These are phyloP conservation scores for Geosmithia putterillii DNA, from an alignment of 2,329 filamentous ascomycete genomes.

Conservation along the genomic window DNA sequence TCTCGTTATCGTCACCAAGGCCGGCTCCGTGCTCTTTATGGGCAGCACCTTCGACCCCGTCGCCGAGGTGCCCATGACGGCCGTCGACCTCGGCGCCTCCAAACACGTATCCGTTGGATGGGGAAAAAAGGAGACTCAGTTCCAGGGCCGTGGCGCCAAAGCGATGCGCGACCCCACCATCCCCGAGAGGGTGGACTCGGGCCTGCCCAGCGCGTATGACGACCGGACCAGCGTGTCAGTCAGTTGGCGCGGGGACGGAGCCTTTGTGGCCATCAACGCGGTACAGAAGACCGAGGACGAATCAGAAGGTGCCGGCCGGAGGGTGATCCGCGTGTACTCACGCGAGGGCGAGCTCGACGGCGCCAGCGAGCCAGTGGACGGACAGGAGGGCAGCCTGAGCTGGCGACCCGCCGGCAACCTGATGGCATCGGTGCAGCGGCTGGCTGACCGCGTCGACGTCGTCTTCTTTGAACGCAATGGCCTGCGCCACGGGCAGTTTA, in stretches of 20 bases:
- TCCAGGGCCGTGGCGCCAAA: constrained; percentile 79
- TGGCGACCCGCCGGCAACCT: constrained; percentile 89
- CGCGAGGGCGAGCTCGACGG: constrained; percentile 85
- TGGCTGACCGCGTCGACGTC: constrained; percentile 58
- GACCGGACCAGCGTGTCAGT: constrained; percentile 54
- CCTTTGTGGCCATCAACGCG: constrained; percentile 77
- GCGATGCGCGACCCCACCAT: constrained; percentile 88
- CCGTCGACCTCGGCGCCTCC: constrained; percentile 72
- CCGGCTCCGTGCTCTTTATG: constrained; percentile 78
- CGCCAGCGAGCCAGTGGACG: constrained; percentile 88
- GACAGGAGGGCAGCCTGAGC: constrained; percentile 74
- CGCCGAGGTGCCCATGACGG: constrained; percentile 57
- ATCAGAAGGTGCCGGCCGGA: too few relatives aligned
- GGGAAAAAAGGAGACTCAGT: constrained; percentile 98
- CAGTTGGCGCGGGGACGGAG: constrained; percentile 90
- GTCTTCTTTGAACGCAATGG: constrained; percentile 97
- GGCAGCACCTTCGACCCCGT: constrained; percentile 81
- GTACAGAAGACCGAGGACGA: constrained; percentile 48
- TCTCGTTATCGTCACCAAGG: constrained; percentile 69
- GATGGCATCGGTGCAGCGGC: constrained; percentile 71
- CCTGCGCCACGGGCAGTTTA: constrained; percentile 90
- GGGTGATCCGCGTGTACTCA: constrained; percentile 81
- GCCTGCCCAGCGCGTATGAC: constrained; percentile 62
- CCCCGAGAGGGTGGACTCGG: constrained; percentile 82
- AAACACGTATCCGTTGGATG: constrained; percentile 94